Evolutionary conservation across 2,329 filamentous ascomycete genomes (phyloP).

Genomic region (Verruconis gallopava): DNA sequence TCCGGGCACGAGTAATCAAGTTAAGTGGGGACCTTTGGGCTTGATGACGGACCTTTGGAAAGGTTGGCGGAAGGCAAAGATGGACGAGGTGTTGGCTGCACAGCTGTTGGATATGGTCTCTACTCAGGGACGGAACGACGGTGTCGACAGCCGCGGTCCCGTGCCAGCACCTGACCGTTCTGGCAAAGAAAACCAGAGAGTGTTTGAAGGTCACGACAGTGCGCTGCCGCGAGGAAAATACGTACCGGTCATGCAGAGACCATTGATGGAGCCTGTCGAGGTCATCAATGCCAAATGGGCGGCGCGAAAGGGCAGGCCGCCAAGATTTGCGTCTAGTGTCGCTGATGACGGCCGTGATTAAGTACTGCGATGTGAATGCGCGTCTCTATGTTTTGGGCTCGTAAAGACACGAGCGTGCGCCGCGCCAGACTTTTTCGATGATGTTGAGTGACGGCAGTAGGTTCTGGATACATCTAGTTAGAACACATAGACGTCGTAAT

Average conservation of each 20-base stretch:
- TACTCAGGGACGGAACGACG: constrained; percentile 15
- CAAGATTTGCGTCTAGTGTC: not conserved
- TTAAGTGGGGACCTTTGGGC: constrained; percentile 23
- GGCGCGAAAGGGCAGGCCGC: constrained; percentile 19
- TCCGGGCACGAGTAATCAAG: constrained; percentile 20
- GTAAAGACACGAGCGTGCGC: constrained; percentile 68
- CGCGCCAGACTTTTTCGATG: constrained; percentile 83
- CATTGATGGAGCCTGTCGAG: constrained; percentile 44
- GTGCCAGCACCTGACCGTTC: constrained; percentile 7
- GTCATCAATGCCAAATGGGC: constrained; percentile 50
- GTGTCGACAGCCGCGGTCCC: not conserved
- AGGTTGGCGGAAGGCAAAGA: constrained; percentile 70
- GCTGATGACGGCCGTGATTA: not conserved
- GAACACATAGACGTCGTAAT: not conserved
- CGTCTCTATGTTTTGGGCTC: constrained; percentile 45
- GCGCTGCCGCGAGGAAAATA: constrained; percentile 44
- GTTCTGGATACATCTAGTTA: constrained; percentile 26
- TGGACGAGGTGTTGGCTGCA: constrained; percentile 75
- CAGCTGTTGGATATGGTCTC: constrained; percentile 55
- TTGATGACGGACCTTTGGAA: constrained; percentile 69
- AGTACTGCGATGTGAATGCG: no score
- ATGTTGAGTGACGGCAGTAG: constrained; percentile 61
- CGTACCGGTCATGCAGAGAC: constrained; percentile 41
- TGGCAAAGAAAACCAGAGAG: constrained; percentile 26
- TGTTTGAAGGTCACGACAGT: constrained; percentile 47